These are phyloP conservation scores for Trifolium subterraneum DNA, from an alignment of 306 rosid species.

Conservation along the genomic window DNA sequence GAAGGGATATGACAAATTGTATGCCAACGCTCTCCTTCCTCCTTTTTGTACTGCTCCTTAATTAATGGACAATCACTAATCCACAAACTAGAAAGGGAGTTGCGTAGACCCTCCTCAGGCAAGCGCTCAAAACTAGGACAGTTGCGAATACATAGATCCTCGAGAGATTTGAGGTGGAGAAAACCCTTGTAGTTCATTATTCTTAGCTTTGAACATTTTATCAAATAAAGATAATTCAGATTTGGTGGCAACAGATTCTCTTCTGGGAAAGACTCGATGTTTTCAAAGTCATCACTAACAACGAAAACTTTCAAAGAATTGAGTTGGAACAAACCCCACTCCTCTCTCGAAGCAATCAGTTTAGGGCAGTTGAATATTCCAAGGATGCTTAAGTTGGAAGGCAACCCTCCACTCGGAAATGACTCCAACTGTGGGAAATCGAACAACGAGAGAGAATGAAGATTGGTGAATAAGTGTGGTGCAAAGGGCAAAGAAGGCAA, in stretches of 20 bases:
- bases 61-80: too few species aligned
- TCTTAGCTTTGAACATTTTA: background rate
- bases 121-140: background rate
- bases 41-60: too few species aligned
- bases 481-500: background rate
- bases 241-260: background rate
- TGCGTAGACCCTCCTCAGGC: background rate
- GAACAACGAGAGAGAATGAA: rapidly evolving
- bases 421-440: background rate
- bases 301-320: background rate
- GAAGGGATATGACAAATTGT: too few species aligned
- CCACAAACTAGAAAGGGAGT: too few species aligned
- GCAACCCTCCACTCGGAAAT: background rate
- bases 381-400: background rate
- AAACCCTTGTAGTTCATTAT: background rate
- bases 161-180: background rate
- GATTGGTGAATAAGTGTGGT: background rate
- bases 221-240: rapidly evolving
- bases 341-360: background rate
- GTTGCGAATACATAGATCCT: background rate
- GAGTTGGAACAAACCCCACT: conserved; percentile 12
- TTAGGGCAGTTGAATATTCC: background rate
- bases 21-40: too few species aligned
- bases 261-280: background rate
- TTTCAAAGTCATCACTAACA: background rate